phyloP scores from a whole-genome alignment of 257 asterid genomes.

The Solanum paucissectum region DNA sequence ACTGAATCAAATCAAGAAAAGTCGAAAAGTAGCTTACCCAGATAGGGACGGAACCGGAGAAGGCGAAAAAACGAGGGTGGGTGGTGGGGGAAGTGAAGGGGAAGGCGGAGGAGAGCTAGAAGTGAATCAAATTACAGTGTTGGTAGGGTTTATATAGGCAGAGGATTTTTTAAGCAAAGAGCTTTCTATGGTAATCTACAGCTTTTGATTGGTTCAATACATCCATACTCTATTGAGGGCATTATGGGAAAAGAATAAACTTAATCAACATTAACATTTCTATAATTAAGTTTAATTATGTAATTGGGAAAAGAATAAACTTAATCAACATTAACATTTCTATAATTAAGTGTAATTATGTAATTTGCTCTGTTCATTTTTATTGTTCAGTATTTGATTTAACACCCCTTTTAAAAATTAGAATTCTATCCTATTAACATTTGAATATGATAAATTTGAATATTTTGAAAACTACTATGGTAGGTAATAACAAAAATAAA shows the following conservation, averaged over 20 bases:
- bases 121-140: not conserved
- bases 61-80: not conserved
- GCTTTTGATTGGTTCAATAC: not conserved
- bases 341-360: not conserved
- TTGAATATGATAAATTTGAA: no score
- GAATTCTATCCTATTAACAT: no score
- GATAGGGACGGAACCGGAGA: not conserved
- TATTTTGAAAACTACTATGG: no score
- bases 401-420: not conserved
- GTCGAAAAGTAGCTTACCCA: not conserved
- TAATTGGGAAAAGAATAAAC: no score
- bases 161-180: not conserved
- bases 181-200: not conserved
- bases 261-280: not conserved
- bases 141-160: slow-evolving; percentile 6
- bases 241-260: not conserved
- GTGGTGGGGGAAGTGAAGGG: not conserved
- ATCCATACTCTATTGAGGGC: not conserved
- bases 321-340: no score
- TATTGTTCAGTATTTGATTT: not conserved
- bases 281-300: not conserved
- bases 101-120: not conserved
- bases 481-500: no score
- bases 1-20: not conserved
- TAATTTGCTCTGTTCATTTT: not conserved